Base-by-base conservation (phyloP, 2,329 filamentous ascomycete species). In the Curvularia eragrostidis region DNA sequence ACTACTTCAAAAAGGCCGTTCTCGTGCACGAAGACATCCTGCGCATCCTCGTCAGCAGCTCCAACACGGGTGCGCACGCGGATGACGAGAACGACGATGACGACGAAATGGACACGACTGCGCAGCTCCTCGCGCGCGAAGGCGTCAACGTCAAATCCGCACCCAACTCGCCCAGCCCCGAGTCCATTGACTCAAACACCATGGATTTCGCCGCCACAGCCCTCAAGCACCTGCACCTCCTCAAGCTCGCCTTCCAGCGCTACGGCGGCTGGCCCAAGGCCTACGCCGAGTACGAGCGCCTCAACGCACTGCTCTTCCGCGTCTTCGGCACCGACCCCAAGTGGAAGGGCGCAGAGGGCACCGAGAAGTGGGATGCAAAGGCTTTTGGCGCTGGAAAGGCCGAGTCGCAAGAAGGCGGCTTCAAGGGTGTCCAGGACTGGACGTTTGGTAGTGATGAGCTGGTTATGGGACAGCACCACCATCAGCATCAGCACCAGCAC, bases 311-410 rank as follows among this genome's bases (percentile, higher is more conserved):
- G 47, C 49, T 83, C 6, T 81, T 81, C 68, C 63, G 71, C 5
- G 68, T 71, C 18, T 84, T 78, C 60, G 69, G 70, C 3, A 38
- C 38, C 3, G 66, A 72, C 19, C 54, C 63, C 4, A 73, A 77
- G 26, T 69, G 83, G 66, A 77, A 79, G 63, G 77, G 75, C 0
- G 68, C 77, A 0, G 76, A 80, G 56, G 80, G 79, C 1, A 77
- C 81, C 0, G 81, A 82, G 71, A 81, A 80, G 71, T 83, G 81
- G 81, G 69, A 76, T 52, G 68, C 79, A 12, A 80, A 81, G 68
- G 72, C 65, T 0, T 82, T 78, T 63, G 81, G 81, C 0, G 53
- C 58, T 7, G 82, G 82, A 3, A 82, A 81, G 71, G 81, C 81
- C 1, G 78, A 82, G 69, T 72, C 70, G 15, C 66, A 73, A 65